Conservation (phyloP, 345 rosid species). For the Clarkia xantiana region DNA sequence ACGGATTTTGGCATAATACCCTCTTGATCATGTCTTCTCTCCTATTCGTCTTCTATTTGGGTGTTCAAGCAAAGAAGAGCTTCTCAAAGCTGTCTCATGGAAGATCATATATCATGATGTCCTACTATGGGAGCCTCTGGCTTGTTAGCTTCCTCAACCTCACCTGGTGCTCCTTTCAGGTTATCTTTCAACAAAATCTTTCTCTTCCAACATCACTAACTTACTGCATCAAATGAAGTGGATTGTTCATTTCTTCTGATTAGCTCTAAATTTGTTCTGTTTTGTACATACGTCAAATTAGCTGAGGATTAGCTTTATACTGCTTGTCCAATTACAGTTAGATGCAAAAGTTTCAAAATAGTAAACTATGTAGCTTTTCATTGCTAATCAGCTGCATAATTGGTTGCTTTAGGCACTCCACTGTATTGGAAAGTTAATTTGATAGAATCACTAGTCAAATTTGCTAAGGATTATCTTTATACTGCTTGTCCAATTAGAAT, state of each 20-base stretch:
- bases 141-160: slow-evolving; percentile 82
- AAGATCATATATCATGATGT: slow-evolving; percentile 70
- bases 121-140: slow-evolving; percentile 76
- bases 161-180: slow-evolving; percentile 78
- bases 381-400: too few species aligned
- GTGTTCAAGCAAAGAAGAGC: slow-evolving; percentile 59
- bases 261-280: too few species aligned
- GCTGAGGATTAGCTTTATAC: too few species aligned
- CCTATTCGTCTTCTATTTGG: slow-evolving; percentile 51
- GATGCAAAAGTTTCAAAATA: too few species aligned
- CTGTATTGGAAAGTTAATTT: too few species aligned
- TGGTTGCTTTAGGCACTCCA: too few species aligned
- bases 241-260: background rate
- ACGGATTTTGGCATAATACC: slow-evolving; percentile 66
- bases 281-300: too few species aligned
- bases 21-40: slow-evolving; percentile 40
- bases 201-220: background rate
- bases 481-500: too few species aligned
- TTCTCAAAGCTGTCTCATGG: slow-evolving; percentile 52
- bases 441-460: too few species aligned
- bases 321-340: too few species aligned
- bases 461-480: too few species aligned
- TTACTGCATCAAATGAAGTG: background rate
- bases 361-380: too few species aligned
- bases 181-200: slow-evolving; percentile 11